Evolutionary conservation across 495 filamentous ascomycete species (phyloP).

Genomic region (Delitschia confertaspora): DNA sequence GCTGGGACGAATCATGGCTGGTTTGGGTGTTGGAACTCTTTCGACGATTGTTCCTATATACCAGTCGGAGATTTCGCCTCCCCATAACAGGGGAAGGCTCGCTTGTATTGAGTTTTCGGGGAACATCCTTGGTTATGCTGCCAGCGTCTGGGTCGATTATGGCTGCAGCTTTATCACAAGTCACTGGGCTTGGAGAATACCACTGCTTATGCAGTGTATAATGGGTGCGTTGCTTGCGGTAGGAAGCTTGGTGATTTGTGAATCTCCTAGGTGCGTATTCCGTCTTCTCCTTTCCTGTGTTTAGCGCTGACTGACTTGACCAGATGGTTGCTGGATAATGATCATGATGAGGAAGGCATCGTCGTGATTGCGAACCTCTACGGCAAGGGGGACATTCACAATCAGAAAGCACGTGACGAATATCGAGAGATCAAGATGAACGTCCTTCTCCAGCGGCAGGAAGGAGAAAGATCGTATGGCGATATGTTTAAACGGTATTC

Average conservation of each 20-base stretch:
- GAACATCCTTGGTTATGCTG: conserved; percentile 90
- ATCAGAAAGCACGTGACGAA: conserved; percentile 80
- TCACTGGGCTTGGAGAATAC: conserved; percentile 83
- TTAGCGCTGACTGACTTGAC: conserved; percentile 12
- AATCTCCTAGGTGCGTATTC: conserved; percentile 73
- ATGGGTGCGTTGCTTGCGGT: conserved; percentile 80
- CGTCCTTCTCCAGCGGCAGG: conserved; percentile 82
- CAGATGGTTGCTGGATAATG: conserved; percentile 95
- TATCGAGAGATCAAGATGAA: conserved; percentile 99
- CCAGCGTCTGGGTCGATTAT: conserved; percentile 98
- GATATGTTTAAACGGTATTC: conserved; percentile 95
- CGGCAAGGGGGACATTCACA: conserved; percentile 88
- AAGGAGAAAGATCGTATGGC: conserved; percentile 80
- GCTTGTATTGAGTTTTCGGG: conserved; percentile 98
- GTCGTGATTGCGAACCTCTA: conserved; percentile 96
- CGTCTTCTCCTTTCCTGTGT: conserved; percentile 3
- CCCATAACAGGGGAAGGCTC: conserved; percentile 88
- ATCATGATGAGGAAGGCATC: conserved; percentile 96
- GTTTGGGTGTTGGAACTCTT: conserved; percentile 84
- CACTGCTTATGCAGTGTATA: conserved; percentile 83
- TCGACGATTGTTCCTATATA: conserved; percentile 98
- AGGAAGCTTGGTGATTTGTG: conserved; percentile 86
- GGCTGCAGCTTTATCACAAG: conserved; percentile 84
- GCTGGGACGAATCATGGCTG: conserved; percentile 80
- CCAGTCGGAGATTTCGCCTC: conserved; percentile 95